Conservation (phyloP, 2,329 filamentous ascomycete species). For the Ilyonectria destructans region DNA sequence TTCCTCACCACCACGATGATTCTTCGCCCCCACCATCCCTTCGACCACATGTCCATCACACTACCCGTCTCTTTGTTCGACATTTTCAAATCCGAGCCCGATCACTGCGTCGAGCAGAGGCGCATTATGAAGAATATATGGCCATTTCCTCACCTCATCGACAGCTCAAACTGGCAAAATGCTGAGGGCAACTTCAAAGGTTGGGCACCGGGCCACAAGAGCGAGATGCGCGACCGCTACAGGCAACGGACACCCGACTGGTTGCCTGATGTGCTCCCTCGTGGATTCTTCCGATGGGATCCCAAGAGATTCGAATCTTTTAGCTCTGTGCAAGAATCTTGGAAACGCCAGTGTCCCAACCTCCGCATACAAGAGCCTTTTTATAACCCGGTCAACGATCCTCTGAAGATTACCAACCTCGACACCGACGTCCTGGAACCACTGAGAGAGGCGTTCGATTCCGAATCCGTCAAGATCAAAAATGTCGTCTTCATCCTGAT, state of each 20-base stretch:
- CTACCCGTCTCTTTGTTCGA: slow-evolving; percentile 52
- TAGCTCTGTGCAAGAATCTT: slow-evolving; percentile 20
- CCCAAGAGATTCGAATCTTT: slow-evolving; percentile 45
- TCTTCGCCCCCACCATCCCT: slow-evolving; percentile 52
- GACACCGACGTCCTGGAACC: slow-evolving; percentile 52
- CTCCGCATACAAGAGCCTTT: slow-evolving; percentile 49
- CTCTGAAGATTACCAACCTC: slow-evolving; percentile 60
- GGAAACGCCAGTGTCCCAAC: slow-evolving; percentile 38
- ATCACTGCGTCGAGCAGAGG: slow-evolving; percentile 47
- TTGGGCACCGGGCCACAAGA: slow-evolving; percentile 51
- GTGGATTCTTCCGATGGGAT: slow-evolving; percentile 53
- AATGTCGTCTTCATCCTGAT: slow-evolving; percentile 62
- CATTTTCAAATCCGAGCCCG: slow-evolving; percentile 47
- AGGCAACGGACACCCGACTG: slow-evolving; percentile 48
- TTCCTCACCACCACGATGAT: slow-evolving; percentile 45
- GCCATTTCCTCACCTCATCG: slow-evolving; percentile 52
- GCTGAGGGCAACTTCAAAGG: slow-evolving; percentile 52
- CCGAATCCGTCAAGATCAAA: slow-evolving; percentile 57
- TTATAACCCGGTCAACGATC: slow-evolving; percentile 59
- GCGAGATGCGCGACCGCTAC: slow-evolving; percentile 46
- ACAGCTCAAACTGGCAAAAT: slow-evolving; percentile 46
- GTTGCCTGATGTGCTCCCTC: slow-evolving; percentile 48
- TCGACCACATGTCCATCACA: slow-evolving; percentile 52
- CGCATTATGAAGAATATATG: slow-evolving; percentile 46
- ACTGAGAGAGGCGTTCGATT: slow-evolving; percentile 47